Base-by-base conservation (phyloP, 2,329 filamentous ascomycete species). In the Ascochyta rabiei region DNA sequence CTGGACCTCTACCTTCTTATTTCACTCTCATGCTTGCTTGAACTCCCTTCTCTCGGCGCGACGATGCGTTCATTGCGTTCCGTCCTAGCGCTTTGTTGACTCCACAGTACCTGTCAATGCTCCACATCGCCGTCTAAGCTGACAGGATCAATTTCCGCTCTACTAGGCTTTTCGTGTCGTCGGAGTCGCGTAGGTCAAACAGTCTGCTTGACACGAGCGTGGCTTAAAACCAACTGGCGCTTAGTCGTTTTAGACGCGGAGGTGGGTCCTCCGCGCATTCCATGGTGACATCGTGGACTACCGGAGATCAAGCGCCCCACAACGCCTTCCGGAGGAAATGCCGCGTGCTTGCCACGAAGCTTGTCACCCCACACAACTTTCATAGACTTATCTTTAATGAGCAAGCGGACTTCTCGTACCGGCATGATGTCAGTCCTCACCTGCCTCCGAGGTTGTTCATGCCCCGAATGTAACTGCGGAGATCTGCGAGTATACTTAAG, bases 391-490 rank as follows among this genome's bases (percentile, higher is more conserved):
- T 40, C 53, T 42, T 24, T 18, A 60, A 49, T 16, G 16, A 59
- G 59, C 41, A 62, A 55, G 41, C 48, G 51, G 51, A 44, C 33
- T 21, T 45, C 6, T 43, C 44, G 26, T 44, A 26, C 49, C 53
- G 48, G 39, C 41, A 60, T 62, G 55, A 62, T 62, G 57, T 59
- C 60, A 60, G 31, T 43, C 21, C 31, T 38, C 24, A 34, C 35
- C 35, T 39, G 15, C 30, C 48, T 19, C 7, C 24, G 35, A 38
- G 21, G 16, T 23, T 58, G 31, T 8, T n/a, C 26, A 24, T 50
- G 41, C 16, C 16, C 42, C 38, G 24, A 33, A 37, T 44, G 46
- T 28, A 45, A 40, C 6, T 46, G 42, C 28, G 24, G 26, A 45
- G 26, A 50, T 42, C 34, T 21, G 41, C 6, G 9, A 28, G 13